Conservation (phyloP, 2,329 filamentous ascomycete species). For the Talaromyces marneffei region DNA sequence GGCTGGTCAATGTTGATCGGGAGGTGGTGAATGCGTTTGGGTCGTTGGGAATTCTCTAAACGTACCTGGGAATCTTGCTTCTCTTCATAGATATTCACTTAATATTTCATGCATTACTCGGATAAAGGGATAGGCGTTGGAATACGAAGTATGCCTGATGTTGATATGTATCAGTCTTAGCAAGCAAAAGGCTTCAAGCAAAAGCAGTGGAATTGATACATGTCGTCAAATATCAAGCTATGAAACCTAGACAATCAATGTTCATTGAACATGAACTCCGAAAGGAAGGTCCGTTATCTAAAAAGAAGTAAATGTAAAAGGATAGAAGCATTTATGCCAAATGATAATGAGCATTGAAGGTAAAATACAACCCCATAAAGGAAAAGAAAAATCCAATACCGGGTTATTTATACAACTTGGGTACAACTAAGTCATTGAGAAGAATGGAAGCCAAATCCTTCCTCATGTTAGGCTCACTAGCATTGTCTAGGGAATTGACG, state of each 20-base stretch:
- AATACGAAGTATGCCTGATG: neutral
- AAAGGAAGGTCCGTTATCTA: no score
- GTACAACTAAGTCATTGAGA: neutral
- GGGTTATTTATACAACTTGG: neutral
- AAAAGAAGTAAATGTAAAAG: no score
- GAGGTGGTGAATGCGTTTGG: slow-evolving; percentile 38
- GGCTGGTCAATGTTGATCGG: slow-evolving; percentile 40
- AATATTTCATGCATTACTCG: neutral
- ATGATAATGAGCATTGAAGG: neutral
- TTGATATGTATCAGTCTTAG: neutral
- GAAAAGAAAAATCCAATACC: neutral
- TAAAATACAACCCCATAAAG: neutral
- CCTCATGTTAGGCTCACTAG: neutral
- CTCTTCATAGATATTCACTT: neutral
- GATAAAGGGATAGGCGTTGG: neutral
- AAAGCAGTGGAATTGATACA: neutral
- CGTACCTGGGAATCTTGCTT: neutral
- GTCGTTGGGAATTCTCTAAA: slow-evolving; percentile 32
- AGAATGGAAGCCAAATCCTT: neutral
- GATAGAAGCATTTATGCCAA: neutral
- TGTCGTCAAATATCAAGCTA: neutral
- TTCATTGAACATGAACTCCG: neutral
- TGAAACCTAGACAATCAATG: neutral
- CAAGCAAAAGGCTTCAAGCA: neutral
- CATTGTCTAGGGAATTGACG: slow-evolving; percentile 33